A percentile compares a stretch with the other conserved stretches of the same genome.
These are phyloP conservation scores for Elongisporangium anandrum DNA, from an alignment of 352 stramenopile species.

Conservation along the genomic window DNA sequence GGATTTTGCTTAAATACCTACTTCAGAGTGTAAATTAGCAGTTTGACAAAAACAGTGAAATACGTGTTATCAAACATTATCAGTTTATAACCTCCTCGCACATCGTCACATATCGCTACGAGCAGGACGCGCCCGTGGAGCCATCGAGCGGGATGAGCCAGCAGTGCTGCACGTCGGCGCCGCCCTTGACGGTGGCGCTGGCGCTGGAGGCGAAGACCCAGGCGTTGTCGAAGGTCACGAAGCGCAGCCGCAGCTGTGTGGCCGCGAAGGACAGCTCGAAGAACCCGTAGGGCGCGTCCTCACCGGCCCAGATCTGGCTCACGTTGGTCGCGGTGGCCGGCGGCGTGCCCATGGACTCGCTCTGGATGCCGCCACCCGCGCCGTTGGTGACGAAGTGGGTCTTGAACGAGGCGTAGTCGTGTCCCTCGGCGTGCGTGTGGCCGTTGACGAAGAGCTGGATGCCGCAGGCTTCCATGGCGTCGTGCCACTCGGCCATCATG, in stretches of 20 bases:
- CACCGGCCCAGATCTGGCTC: conserved; percentile 45
- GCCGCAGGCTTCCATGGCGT: conserved; percentile 34
- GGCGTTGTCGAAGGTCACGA: conserved; percentile 61
- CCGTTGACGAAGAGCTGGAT: conserved; percentile 70
- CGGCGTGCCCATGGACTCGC: conserved; percentile 56
- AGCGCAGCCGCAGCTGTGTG: conserved; percentile 54
- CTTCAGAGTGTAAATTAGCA: neutral
- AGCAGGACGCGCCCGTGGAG: conserved; percentile 23
- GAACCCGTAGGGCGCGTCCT: conserved; percentile 60
- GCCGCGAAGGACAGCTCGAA: conserved; percentile 64
- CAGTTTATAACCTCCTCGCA: conserved; percentile 5
- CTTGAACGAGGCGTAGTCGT: conserved; percentile 62
- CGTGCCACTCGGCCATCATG: conserved; percentile 67
- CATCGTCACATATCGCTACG: conserved; percentile 10
- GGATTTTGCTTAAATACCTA: neutral
- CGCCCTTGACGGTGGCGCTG: conserved; percentile 39
- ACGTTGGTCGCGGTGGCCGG: conserved; percentile 40
- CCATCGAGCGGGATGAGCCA: conserved; percentile 67
- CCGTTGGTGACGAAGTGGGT: conserved; percentile 77
- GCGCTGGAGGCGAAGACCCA: conserved; percentile 48
- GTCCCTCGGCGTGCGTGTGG: conserved; percentile 70
- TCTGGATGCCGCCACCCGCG: conserved; percentile 65
- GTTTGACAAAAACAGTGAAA: neutral
- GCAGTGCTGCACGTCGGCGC: conserved; percentile 45
- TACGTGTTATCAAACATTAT: neutral